Percentiles rank a stretch among this genome's conserved stretches.
Conservation (phyloP, 495 filamentous ascomycete genomes). For the Hypoxylon crocopeplum region DNA sequence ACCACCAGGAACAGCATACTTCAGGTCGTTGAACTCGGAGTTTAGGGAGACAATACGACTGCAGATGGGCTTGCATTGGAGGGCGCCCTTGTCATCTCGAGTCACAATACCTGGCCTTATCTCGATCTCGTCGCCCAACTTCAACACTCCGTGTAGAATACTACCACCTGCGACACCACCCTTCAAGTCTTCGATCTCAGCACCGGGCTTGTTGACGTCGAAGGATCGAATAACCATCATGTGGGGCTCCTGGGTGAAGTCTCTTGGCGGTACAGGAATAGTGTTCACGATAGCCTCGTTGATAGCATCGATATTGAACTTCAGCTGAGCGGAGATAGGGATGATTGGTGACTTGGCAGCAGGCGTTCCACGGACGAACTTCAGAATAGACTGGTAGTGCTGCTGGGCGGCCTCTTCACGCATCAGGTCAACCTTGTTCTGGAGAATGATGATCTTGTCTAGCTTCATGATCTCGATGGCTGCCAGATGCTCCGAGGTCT, state of each 20-base stretch:
- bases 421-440: constrained; percentile 99
- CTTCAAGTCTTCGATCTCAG: constrained; percentile 99
- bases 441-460: constrained; percentile 95
- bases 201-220: constrained; percentile 99
- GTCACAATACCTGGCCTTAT: constrained; percentile 95
- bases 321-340: constrained; percentile 96
- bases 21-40: constrained; percentile 96
- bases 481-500: constrained; percentile 97
- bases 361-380: constrained; percentile 97
- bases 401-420: constrained; percentile 87
- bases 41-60: constrained; percentile 92
- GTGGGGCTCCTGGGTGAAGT: constrained; percentile 88
- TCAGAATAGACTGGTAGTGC: constrained; percentile 94
- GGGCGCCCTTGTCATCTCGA: constrained; percentile 89
- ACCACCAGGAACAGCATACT: constrained; percentile 96
- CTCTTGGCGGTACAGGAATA: constrained; percentile 87
- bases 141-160: constrained; percentile 94
- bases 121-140: constrained; percentile 96
- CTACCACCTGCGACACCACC: constrained; percentile 97
- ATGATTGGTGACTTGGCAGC: constrained; percentile 96
- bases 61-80: constrained; percentile 96
- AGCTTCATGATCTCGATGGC: constrained; percentile 84
- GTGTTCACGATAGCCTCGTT: constrained; percentile 91
- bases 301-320: constrained; percentile 99
- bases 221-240: constrained; percentile 99